phyloP scores from a whole-genome alignment of 331 rosid species.

The Acacia concinna region DNA sequence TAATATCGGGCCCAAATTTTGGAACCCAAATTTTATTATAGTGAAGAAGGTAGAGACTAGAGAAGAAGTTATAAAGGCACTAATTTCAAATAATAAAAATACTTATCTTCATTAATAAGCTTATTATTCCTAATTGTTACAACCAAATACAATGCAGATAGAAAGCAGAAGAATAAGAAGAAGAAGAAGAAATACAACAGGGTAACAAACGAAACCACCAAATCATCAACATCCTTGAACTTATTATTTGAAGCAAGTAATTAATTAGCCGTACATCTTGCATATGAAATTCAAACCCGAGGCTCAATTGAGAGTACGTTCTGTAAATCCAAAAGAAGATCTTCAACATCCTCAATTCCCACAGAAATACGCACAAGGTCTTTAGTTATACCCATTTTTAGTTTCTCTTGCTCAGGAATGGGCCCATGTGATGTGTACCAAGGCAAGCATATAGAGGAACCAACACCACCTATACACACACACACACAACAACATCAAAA shows the following conservation, averaged over 20 bases:
- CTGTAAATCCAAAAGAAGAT: constrained; percentile 75
- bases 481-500: not conserved
- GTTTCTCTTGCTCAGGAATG: not conserved
- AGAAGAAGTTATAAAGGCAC: not conserved
- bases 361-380: constrained; percentile 91
- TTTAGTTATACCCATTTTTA: constrained; percentile 68
- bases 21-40: too few relatives aligned
- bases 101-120: not conserved
- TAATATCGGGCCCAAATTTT: too few relatives aligned
- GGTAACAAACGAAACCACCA: not conserved
- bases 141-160: not conserved
- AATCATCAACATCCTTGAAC: not conserved
- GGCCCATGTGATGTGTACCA: constrained; percentile 27
- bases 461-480: constrained; percentile 68
- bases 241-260: not conserved
- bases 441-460: constrained; percentile 82
- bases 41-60: not conserved
- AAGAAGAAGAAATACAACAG: not conserved
- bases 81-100: too few relatives aligned
- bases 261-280: not conserved
- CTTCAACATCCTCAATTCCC: constrained; percentile 86
- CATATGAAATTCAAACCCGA: constrained; percentile 1
- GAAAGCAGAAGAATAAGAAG: too few relatives aligned
- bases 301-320: constrained; percentile 60
- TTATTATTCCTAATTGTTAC: not conserved